Evolutionary conservation across 768 basidiomycete genomes (phyloP), one percentile per base, ranked within the genome.

Genomic region (Pisolithus albus): DNA sequence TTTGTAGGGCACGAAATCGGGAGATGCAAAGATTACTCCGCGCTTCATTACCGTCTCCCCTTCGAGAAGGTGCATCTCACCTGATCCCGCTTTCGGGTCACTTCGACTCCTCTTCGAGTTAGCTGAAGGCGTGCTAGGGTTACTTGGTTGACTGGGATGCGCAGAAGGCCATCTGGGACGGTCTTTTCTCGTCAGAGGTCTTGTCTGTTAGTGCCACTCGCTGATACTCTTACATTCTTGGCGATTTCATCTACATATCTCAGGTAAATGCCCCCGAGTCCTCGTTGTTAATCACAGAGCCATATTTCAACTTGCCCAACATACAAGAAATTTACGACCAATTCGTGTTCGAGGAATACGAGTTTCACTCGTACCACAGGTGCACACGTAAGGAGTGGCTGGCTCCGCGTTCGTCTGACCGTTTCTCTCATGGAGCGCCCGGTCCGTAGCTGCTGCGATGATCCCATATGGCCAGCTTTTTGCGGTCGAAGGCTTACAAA

Each of bases 341-440:
- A 68, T 88, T 98, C 64, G 76, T 95, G 2, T 97, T 96, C 61
- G 94, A 97, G 65, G 92, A 97, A 70, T 98, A 93, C 71, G 93
- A 94, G 60, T 96, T 95, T 64, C 75, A 78, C 44, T 82, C 88
- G 44, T 92, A 89, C 65, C 75, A 80, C 61, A 80, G 92, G 26
- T 83, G 83, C 62, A 82, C 91, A 49, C 86, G 94, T 95, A 69
- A 64, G 88, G 75, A 21, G 40, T 36, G 44, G n/a, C 0, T 49
- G 48, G 50, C 50, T 49, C 60, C 54, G 50, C 50, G 52, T 51
- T 53, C 56, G 58, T 61, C 57, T 37, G 51, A 55, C 50, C 46
- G 55, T 49, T 59, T 55, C 49, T 56, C 58, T 59, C 53, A 59
- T 45, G 28, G 47, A 51, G 50, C 54, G 40, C 54, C 56, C 49